phyloP scores from a whole-genome alignment of 176 grass and related monocot genomes.

The Bonia amplexicaulis region DNA sequence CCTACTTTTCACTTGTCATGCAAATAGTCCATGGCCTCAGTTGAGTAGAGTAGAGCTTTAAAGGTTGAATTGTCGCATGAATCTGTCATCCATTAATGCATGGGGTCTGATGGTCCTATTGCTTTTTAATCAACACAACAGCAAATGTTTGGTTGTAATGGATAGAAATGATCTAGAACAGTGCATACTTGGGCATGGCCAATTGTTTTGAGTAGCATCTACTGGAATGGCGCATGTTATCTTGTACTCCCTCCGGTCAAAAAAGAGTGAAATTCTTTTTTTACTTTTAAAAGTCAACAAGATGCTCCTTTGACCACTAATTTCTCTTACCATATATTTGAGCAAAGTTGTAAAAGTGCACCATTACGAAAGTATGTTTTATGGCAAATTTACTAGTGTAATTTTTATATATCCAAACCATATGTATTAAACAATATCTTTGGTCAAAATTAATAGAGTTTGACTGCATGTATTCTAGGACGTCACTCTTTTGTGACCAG shows the following conservation, averaged over 20 bases:
- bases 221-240: not conserved
- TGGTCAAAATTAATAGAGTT: too few relatives aligned
- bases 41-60: slow-evolving; percentile 11
- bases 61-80: not conserved
- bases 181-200: not conserved
- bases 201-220: not conserved
- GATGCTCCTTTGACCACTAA: too few relatives aligned
- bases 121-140: not conserved
- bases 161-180: not conserved
- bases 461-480: too few relatives aligned
- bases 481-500: too few relatives aligned
- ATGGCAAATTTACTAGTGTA: too few relatives aligned
- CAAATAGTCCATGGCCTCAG: not conserved
- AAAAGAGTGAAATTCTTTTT: too few relatives aligned
- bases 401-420: too few relatives aligned
- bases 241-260: not conserved
- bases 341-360: too few relatives aligned
- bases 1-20: not conserved
- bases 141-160: not conserved
- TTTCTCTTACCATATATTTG: too few relatives aligned
- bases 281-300: too few relatives aligned
- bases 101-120: slow-evolving; percentile 12
- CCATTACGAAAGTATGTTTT: too few relatives aligned
- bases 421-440: too few relatives aligned
- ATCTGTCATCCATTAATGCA: slow-evolving; percentile 7